Percentiles rank a stretch among this genome's conserved stretches.
Evolutionary conservation across 345 rosid genomes (phyloP).

Genomic region (Syzygium oleosum): DNA sequence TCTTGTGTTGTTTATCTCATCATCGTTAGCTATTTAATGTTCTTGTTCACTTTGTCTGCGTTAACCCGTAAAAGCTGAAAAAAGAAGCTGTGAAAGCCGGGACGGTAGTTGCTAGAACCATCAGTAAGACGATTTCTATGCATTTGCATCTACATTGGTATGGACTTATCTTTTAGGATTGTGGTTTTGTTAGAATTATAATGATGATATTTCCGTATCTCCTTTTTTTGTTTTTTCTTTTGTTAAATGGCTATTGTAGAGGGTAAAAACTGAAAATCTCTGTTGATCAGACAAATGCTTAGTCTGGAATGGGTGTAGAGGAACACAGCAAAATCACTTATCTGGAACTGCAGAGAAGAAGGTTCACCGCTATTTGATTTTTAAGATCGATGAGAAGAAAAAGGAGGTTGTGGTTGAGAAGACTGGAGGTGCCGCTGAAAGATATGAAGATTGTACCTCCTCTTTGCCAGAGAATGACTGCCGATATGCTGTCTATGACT

Average conservation of each 20-base stretch:
- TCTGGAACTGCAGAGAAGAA: constrained; percentile 52
- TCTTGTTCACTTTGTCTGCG: not conserved
- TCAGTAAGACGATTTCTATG: not conserved
- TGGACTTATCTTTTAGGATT: not conserved
- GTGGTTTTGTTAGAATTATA: not conserved
- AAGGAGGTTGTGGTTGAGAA: constrained; percentile 54
- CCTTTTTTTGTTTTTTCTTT: not conserved
- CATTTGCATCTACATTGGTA: not conserved
- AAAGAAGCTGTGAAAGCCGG: not conserved
- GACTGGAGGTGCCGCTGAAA: constrained; percentile 43
- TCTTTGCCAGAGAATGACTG: constrained; percentile 57
- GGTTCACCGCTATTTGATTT: constrained; percentile 39
- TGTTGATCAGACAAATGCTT: constrained; percentile 54
- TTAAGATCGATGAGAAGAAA: constrained; percentile 52
- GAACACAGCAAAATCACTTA: constrained; percentile 52
- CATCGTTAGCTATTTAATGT: not conserved
- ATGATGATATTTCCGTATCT: not conserved
- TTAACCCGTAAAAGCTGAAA: not conserved
- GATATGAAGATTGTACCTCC: constrained; percentile 49
- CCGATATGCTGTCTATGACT: constrained; percentile 58
- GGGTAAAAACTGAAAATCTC: not conserved
- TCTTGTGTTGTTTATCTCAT: too few species aligned
- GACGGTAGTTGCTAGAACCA: not conserved
- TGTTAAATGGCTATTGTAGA: not conserved
- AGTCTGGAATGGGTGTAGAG: constrained; percentile 74